Conservation (phyloP, 768 basidiomycete species). For the Hortiboletus campestris region DNA sequence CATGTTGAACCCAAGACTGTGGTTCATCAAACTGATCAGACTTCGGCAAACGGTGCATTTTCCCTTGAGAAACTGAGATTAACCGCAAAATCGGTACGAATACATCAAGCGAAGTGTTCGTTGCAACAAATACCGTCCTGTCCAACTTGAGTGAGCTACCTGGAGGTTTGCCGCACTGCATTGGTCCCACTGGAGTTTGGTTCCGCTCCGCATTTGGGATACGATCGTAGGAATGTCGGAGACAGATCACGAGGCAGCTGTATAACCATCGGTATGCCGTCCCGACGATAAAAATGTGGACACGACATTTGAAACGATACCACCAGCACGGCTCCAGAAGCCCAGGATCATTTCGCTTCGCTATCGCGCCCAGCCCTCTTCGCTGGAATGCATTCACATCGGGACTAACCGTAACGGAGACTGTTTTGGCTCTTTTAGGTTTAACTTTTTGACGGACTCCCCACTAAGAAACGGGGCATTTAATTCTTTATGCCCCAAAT, state of each 20-base stretch:
- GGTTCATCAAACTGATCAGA: slow-evolving; percentile 25
- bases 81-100: slow-evolving; percentile 19
- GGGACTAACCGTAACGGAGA: slow-evolving; percentile 23
- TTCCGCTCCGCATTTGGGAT: slow-evolving; percentile 12
- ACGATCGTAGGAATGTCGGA: not conserved
- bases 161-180: slow-evolving; percentile 5
- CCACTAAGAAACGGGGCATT: slow-evolving; percentile 19
- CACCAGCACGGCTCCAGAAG: slow-evolving; percentile 6
- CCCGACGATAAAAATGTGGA: slow-evolving; percentile 18
- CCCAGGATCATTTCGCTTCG: slow-evolving; percentile 22
- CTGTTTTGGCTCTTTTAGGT: slow-evolving; percentile 36
- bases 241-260: slow-evolving; percentile 3
- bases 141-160: slow-evolving; percentile 1
- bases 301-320: slow-evolving; percentile 11
- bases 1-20: slow-evolving; percentile 4
- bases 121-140: not conserved
- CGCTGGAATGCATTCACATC: slow-evolving; percentile 18
- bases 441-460: slow-evolving; percentile 32
- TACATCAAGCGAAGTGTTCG: slow-evolving; percentile 4
- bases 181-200: slow-evolving; percentile 2
- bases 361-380: slow-evolving; percentile 15
- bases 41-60: slow-evolving; percentile 19
- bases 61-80: slow-evolving; percentile 19
- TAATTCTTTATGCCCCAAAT: slow-evolving; percentile 20
- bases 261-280: slow-evolving; percentile 24